Evolutionary conservation across 2,329 filamentous ascomycete species (phyloP).

Genomic region (Sporothrix brasiliensis): DNA sequence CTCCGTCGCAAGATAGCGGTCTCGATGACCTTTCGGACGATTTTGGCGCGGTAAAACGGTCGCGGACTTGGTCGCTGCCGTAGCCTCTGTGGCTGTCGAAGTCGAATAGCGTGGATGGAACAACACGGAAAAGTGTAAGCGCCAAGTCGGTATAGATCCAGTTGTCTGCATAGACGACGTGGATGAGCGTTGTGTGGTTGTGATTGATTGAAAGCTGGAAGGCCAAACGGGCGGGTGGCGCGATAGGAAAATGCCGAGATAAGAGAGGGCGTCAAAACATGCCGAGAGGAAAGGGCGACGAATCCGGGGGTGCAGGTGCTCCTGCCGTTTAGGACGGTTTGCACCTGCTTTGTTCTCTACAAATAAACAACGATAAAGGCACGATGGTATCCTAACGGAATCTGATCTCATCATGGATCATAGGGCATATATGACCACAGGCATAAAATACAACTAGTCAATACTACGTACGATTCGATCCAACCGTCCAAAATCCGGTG

Average conservation of each 20-base stretch:
- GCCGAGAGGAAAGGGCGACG: not conserved
- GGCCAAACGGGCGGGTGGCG: not conserved
- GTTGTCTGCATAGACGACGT: not conserved
- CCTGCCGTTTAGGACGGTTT: not conserved
- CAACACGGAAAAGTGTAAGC: not conserved
- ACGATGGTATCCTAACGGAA: not conserved
- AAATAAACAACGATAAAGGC: not conserved
- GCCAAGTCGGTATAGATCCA: not conserved
- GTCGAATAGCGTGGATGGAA: not conserved
- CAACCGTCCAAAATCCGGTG: too few relatives aligned
- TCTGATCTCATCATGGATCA: not conserved
- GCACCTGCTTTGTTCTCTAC: not conserved
- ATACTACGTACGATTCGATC: not conserved
- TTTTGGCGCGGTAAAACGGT: not conserved
- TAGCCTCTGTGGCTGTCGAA: not conserved
- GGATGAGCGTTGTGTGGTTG: not conserved
- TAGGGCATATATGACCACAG: not conserved
- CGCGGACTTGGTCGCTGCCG: not conserved
- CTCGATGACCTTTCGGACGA: not conserved
- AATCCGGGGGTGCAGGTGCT: not conserved
- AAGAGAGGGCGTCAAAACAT: not conserved
- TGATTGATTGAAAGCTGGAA: not conserved
- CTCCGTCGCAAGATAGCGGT: not conserved
- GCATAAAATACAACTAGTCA: not conserved
- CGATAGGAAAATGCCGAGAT: not conserved